Base-by-base conservation (phyloP, 2,329 filamentous ascomycete genomes). In the Cladophialophora carrionii region DNA sequence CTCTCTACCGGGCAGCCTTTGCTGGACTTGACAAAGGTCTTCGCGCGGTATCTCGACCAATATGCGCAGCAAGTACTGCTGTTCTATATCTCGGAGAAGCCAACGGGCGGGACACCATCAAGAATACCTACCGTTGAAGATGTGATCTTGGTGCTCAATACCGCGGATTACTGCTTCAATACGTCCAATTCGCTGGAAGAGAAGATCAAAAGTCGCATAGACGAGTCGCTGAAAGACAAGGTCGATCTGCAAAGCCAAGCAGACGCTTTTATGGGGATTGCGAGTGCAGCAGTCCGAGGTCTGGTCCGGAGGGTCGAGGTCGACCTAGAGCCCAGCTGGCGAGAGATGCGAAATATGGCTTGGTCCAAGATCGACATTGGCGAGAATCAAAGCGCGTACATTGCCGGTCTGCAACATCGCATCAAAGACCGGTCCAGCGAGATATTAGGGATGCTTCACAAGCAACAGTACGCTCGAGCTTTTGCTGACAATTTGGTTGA, bases 401-500 rank as follows among this genome's bases (percentile, higher is more conserved):
- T 98, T 29, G 86, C 87, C 8, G 91, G 96, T 76, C 82, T 99
- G 2, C 79, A 96, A 54, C 85, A 84, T 58, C 86, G 88, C 63
- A 84, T 96, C 64, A 91, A 92, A 73, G 81, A 83, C 3, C 88
- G 87, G 69, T 85, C 90, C 14, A 84, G 84, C 31, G 91, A 95
- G 72, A 90, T 96, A 2, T 78, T 99, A 49, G 85, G 84, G 4
- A 79, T 92, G 54, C 82, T 98, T 10, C 88, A 90, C 69, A 98
- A 99, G 78, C 91, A 90, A 71, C 93, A 97, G 75, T 99, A 98
- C 76, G 91, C 93, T 9, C 85, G 95, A 65, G 93, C 95, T 0
- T 97, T 98, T 75, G 96, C 91, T 72, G 95, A 99, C 77, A 94
- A 98, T 70, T 81, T 98, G n/a, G 91, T 98, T 46, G 95, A 99